These are phyloP conservation scores for Cercophora scortea DNA, from an alignment of 495 filamentous ascomycete genomes.

Conservation along the genomic window DNA sequence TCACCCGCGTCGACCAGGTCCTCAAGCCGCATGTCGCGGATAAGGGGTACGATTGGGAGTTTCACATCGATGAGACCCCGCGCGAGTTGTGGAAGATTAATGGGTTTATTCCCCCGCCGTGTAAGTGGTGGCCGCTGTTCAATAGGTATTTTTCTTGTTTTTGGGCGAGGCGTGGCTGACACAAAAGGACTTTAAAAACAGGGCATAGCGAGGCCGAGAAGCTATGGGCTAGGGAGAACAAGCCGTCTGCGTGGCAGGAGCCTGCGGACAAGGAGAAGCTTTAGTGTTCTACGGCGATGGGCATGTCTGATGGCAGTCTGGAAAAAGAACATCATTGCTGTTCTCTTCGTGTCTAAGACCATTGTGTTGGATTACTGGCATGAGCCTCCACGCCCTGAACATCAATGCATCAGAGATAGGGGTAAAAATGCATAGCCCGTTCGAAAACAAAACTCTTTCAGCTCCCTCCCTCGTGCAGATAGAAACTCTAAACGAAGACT, in stretches of 20 bases:
- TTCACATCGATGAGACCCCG: conserved; percentile 22
- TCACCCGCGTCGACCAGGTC: conserved; percentile 2
- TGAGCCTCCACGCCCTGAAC: too few relatives aligned
- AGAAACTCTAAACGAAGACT: too few relatives aligned
- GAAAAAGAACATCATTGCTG: too few relatives aligned
- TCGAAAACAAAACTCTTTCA: too few relatives aligned
- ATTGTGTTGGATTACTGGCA: too few relatives aligned
- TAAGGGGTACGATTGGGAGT: conserved; percentile 34
- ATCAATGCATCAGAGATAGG: too few relatives aligned
- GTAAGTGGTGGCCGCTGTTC: not conserved
- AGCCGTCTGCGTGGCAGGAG: not conserved
- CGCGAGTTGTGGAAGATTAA: conserved; percentile 9
- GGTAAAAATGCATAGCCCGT: too few relatives aligned
- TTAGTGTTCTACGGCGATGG: not conserved
- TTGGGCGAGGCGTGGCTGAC: not conserved
- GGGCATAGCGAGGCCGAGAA: conserved; percentile 3
- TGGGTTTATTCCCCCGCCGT: conserved; percentile 5
- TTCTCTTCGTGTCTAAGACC: too few relatives aligned
- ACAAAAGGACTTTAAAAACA: not conserved
- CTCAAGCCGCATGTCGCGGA: conserved; percentile 25
- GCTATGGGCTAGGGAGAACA: not conserved
- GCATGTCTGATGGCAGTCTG: too few relatives aligned
- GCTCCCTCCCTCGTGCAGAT: too few relatives aligned
- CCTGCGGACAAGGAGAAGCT: not conserved
- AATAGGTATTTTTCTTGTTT: not conserved